These are phyloP conservation scores for Phytophthora sansomeana DNA, from an alignment of 352 stramenopile species.

Conservation along the genomic window DNA sequence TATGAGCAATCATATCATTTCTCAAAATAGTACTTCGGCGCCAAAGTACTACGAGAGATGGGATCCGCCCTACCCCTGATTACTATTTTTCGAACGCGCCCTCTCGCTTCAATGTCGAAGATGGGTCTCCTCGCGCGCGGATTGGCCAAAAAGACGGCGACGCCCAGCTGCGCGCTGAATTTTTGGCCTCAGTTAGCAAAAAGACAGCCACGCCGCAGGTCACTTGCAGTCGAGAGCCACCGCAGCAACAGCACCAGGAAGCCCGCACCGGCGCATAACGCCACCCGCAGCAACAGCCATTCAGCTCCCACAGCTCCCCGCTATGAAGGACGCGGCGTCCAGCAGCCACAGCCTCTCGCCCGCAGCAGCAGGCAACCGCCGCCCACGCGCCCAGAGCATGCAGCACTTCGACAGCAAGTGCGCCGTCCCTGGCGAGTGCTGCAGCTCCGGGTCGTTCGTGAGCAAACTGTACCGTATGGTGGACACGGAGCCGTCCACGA, in stretches of 20 bases:
- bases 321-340: slow-evolving; percentile 40
- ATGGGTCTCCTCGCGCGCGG: slow-evolving; percentile 9
- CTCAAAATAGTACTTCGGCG: no score
- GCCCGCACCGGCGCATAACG: slow-evolving; percentile 11
- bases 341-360: slow-evolving; percentile 1
- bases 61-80: no score
- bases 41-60: no score
- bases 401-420: slow-evolving; percentile 51
- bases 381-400: slow-evolving; percentile 61
- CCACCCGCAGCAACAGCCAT: slow-evolving; percentile 17
- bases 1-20: no score
- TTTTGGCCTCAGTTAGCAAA: slow-evolving; percentile 73
- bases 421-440: slow-evolving; percentile 50
- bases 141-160: slow-evolving; percentile 24
- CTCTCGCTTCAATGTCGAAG: slow-evolving; percentile 44
- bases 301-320: slow-evolving; percentile 6
- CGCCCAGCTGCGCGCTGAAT: slow-evolving; percentile 47
- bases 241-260: neutral
- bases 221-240: slow-evolving; percentile 21
- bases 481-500: slow-evolving; percentile 78
- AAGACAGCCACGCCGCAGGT: slow-evolving; percentile 47
- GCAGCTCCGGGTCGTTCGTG: slow-evolving; percentile 81
- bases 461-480: slow-evolving; percentile 90
- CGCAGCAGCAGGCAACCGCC: slow-evolving; percentile 33
- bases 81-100: slow-evolving; percentile 23